Percentiles rank a stretch among this genome's conserved stretches.
These are phyloP conservation scores for Lepidium sativum DNA, from an alignment of 345 rosid genomes.

Conservation along the genomic window DNA sequence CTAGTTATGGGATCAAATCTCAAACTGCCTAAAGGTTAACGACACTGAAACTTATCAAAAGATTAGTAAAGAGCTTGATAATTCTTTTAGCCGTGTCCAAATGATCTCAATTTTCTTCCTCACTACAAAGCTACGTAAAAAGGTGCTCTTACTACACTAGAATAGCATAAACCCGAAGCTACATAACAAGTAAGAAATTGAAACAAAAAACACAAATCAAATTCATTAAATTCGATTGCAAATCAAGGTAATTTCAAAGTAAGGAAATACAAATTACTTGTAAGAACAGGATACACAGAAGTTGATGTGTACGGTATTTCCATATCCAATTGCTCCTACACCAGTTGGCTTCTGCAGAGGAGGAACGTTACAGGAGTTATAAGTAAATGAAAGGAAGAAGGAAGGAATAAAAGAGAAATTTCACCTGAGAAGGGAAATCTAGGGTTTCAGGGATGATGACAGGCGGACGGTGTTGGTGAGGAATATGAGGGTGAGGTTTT, in stretches of 20 bases:
- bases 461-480: constrained; percentile 26
- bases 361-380: neutral
- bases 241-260: neutral
- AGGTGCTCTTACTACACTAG: neutral
- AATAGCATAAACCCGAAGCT: neutral
- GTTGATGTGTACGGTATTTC: constrained; percentile 54
- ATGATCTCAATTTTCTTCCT: neutral
- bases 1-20: neutral
- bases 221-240: neutral
- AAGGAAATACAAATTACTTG: constrained; percentile 29
- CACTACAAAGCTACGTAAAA: neutral
- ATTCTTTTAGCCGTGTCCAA: neutral
- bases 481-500: constrained; percentile 30
- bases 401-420: neutral
- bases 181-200: neutral
- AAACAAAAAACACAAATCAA: neutral
- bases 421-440: constrained; percentile 44
- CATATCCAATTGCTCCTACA: constrained; percentile 50
- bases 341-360: constrained; percentile 35
- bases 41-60: neutral
- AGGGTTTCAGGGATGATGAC: constrained; percentile 27
- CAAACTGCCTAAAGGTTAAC: neutral
- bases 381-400: neutral
- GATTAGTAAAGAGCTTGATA: neutral
- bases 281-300: constrained; percentile 87